A percentile compares a stretch with the other conserved stretches of the same genome.
Evolutionary conservation across 345 rosid species (phyloP).

Genomic region (Microthlaspi erraticum): DNA sequence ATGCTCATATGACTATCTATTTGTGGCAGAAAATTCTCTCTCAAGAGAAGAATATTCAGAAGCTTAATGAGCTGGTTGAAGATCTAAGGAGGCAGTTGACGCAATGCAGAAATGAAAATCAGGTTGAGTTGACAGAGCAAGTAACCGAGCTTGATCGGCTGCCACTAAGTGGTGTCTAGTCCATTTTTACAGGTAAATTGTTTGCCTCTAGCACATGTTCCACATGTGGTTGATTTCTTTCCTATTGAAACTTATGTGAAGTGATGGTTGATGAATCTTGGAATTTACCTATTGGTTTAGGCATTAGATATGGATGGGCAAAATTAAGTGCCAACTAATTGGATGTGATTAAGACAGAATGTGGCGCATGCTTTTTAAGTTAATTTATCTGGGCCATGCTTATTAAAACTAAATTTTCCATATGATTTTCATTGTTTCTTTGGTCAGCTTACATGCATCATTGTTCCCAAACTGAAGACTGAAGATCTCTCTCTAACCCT

Average conservation of each 20-base stretch:
- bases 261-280: constrained; percentile 10
- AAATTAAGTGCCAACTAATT: constrained; percentile 35
- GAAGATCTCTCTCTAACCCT: constrained; percentile 19
- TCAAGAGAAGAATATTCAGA: constrained; percentile 74
- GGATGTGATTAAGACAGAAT: constrained; percentile 18
- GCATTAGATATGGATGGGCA: constrained; percentile 19
- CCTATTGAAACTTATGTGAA: too few relatives aligned
- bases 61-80: constrained; percentile 62
- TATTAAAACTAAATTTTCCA: constrained; percentile 7
- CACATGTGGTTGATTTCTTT: constrained; percentile 14
- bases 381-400: constrained; percentile 15
- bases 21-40: constrained; percentile 65
- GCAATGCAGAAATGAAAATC: constrained; percentile 58
- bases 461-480: constrained; percentile 11
- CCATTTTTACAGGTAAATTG: constrained; percentile 26
- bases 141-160: constrained; percentile 56
- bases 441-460: constrained; percentile 29
- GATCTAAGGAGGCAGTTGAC: constrained; percentile 60
- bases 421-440: constrained; percentile 15
- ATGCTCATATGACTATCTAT: not conserved
- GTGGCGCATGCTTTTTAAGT: constrained; percentile 23
- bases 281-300: not conserved
- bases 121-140: constrained; percentile 50
- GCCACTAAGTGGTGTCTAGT: constrained; percentile 53
- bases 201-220: constrained; percentile 12